Base-by-base conservation (phyloP, 768 basidiomycete genomes). In the Lactarius quietus region DNA sequence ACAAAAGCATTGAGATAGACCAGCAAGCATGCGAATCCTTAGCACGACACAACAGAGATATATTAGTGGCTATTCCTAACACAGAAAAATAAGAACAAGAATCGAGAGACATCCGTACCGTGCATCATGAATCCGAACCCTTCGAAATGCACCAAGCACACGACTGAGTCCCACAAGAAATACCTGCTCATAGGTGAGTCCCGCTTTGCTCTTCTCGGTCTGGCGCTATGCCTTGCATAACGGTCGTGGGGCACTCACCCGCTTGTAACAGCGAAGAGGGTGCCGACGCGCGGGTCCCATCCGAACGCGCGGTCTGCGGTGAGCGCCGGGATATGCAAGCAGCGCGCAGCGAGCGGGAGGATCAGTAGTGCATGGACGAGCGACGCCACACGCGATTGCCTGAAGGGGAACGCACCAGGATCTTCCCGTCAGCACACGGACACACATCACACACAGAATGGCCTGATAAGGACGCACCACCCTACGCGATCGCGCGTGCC, bases 101-200 rank as follows among this genome's bases (percentile, higher is more conserved):
- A 18, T 6, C 5, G 5, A 54, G 36, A 52, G 66, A 18, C 29
- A 33, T 20, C 51, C 33, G 55, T 70, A 78, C 92, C 93, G 71
- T 96, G 93, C 18, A 88, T 68, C 1, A 93, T 84, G 69, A 93
- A 93, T 9, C 90, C 92, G 5, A 86, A 57, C 63, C 90, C 87
- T 57, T 82, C 80, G 70, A 83, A 89, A 74, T 92, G 86, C 59
- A 88, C 60, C 28, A 87, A 75, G 8, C 86, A 83, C 74, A 93
- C 90, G 31, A 91, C 63, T 0, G 82, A 81, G 71, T 96, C 93
- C 93, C 93, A 96, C 26, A 94, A 68, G 74, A 96, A 95, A 72
- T 88, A 89, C 6, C 87, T 89, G 70, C 3, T 26, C 58, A 29
- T n/a, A n/a, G n/a, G n/a, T n/a, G n/a, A n/a, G n/a, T 38, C n/a